Percentiles rank a stretch among this genome's conserved stretches.
These are phyloP conservation scores for Przewalskia tangutica DNA, from an alignment of 257 asterid genomes.

Conservation along the genomic window DNA sequence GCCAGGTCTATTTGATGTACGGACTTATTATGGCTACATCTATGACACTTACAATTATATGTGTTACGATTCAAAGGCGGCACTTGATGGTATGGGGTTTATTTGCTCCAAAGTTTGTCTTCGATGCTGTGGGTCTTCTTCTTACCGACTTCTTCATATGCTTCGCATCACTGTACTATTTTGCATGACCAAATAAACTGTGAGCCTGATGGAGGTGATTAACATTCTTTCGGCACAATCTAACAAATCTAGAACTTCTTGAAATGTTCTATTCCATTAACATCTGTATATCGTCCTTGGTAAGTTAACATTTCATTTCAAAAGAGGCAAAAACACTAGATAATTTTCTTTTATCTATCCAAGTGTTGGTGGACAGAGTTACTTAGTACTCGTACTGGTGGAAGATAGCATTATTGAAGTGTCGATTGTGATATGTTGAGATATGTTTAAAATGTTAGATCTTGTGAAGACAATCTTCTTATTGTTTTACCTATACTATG, in stretches of 20 bases:
- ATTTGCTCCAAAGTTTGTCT: slow-evolving; percentile 94
- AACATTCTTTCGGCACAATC: not conserved
- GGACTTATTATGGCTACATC: slow-evolving; percentile 55
- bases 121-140: slow-evolving; percentile 76
- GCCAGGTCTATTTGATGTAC: slow-evolving; percentile 77
- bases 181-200: slow-evolving; percentile 6
- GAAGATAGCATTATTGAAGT: not conserved
- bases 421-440: not conserved
- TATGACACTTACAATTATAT: slow-evolving; percentile 62
- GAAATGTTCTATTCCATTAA: not conserved
- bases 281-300: not conserved
- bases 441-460: not conserved
- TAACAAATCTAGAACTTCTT: not conserved
- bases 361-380: not conserved
- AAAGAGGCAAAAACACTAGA: no score
- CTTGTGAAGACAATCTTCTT: not conserved
- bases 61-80: slow-evolving; percentile 81
- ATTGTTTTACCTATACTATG: not conserved
- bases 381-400: not conserved
- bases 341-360: no score
- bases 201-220: not conserved
- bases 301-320: not conserved
- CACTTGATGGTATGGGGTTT: slow-evolving; percentile 99
- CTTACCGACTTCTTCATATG: slow-evolving; percentile 54
- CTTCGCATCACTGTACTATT: slow-evolving; percentile 65